These are phyloP conservation scores for Trichoderma pleuroti DNA, from an alignment of 2,329 filamentous ascomycete species.

Conservation along the genomic window DNA sequence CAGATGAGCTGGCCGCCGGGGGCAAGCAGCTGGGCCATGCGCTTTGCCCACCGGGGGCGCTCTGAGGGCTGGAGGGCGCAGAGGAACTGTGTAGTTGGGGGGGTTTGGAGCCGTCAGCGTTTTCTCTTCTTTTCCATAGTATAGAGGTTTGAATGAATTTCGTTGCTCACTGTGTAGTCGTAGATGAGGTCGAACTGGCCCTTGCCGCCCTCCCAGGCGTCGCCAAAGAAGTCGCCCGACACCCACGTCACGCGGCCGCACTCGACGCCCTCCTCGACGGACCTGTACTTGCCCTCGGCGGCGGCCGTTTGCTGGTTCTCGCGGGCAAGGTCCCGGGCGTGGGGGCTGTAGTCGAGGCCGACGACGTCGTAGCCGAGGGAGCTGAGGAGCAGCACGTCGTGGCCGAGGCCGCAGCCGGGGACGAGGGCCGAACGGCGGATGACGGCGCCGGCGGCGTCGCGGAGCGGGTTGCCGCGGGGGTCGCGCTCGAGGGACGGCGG, in stretches of 20 bases:
- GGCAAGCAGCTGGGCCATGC: slow-evolving; percentile 49
- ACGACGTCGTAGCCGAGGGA: slow-evolving; percentile 73
- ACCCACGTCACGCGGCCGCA: slow-evolving; percentile 56
- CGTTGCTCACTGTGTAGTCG: slow-evolving; percentile 55
- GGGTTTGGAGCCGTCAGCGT: neutral
- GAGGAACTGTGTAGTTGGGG: slow-evolving; percentile 50
- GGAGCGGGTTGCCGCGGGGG: slow-evolving; percentile 29
- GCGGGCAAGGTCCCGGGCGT: slow-evolving; percentile 44
- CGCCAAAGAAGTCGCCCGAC: slow-evolving; percentile 63
- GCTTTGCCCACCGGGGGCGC: slow-evolving; percentile 51
- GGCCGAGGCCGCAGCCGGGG: slow-evolving; percentile 77
- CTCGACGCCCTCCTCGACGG: slow-evolving; percentile 35
- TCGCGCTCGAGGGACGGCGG: slow-evolving; percentile 34
- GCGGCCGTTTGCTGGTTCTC: slow-evolving; percentile 40
- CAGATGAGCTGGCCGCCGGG: slow-evolving; percentile 53
- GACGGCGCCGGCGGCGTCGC: slow-evolving; percentile 25
- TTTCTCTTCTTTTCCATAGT: neutral
- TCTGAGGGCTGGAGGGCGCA: slow-evolving; percentile 56
- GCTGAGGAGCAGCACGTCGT: slow-evolving; percentile 74
- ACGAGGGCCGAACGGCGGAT: slow-evolving; percentile 56
- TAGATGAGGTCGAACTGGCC: slow-evolving; percentile 63
- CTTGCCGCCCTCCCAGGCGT: slow-evolving; percentile 50
- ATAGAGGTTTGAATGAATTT: neutral
- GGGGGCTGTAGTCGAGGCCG: slow-evolving; percentile 65
- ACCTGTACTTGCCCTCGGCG: slow-evolving; percentile 42